Evolutionary conservation across 2,329 filamentous ascomycete genomes (phyloP).

Genomic region (Lasiodiplodia sp.): DNA sequence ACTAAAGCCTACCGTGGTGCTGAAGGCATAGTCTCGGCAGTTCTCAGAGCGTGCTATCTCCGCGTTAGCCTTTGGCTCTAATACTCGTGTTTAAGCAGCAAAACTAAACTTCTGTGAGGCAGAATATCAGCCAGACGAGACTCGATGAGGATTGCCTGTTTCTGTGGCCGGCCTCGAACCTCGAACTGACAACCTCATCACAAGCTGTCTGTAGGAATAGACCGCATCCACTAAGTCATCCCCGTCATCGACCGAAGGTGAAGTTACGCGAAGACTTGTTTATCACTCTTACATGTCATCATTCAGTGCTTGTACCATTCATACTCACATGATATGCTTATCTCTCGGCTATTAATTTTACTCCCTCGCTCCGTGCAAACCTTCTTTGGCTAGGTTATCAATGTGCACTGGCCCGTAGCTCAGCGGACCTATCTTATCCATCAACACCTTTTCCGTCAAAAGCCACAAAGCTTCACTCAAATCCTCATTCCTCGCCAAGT

Average conservation of each 20-base stretch:
- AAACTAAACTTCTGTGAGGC: neutral
- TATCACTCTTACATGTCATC: neutral
- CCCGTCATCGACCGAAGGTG: neutral
- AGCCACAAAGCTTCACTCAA: constrained; percentile 56
- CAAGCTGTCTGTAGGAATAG: neutral
- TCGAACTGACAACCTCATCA: neutral
- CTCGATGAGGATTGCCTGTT: neutral
- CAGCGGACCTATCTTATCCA: constrained; percentile 47
- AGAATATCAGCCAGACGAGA: neutral
- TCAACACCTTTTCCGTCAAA: constrained; percentile 54
- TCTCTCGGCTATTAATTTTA: neutral
- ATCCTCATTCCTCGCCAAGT: constrained; percentile 52
- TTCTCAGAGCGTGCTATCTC: too few relatives aligned
- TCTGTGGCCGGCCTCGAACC: neutral
- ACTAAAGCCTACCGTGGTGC: too few relatives aligned
- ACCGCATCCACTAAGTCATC: neutral
- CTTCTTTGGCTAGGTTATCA: constrained; percentile 19
- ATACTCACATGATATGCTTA: neutral
- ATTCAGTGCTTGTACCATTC: neutral
- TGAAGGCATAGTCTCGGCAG: too few relatives aligned
- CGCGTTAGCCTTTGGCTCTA: too few relatives aligned
- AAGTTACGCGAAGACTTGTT: neutral
- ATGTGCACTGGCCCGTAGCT: constrained; percentile 27
- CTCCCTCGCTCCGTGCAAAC: constrained; percentile 7
- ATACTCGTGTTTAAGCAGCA: too few relatives aligned